Conservation (phyloP, 2,329 filamentous ascomycete species). For the Ophiostoma angusticollis region DNA sequence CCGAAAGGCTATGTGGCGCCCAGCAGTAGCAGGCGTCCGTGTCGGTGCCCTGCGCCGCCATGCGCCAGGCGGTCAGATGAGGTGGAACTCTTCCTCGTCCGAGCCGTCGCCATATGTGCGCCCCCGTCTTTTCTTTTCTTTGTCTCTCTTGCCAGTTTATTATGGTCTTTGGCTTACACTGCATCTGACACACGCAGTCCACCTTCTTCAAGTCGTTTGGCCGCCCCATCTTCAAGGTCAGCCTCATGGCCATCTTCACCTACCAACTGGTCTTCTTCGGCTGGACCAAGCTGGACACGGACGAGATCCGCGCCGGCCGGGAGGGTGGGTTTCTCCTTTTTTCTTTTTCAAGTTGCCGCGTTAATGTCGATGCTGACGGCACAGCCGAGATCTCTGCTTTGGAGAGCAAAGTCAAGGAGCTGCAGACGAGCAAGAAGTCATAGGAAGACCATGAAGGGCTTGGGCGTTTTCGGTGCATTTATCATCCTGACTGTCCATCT, state of each 20-base stretch:
- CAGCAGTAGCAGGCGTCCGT: too few species aligned
- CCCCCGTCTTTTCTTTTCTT: not conserved
- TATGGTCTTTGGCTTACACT: not conserved
- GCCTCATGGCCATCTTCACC: constrained; percentile 61
- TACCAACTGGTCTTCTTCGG: constrained; percentile 67
- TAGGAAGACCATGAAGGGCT: too few species aligned
- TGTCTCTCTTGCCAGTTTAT: not conserved
- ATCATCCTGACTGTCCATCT: too few species aligned
- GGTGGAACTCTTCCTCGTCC: constrained; percentile 7
- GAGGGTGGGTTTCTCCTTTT: constrained; percentile 30
- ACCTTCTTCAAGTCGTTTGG: constrained; percentile 63
- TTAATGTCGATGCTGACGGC: not conserved
- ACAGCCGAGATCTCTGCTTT: constrained; percentile 22
- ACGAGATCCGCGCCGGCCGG: constrained; percentile 51
- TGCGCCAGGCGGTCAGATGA: too few species aligned
- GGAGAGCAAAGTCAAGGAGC: constrained; percentile 25
- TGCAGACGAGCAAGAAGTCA: constrained; percentile 16
- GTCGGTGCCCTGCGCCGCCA: too few species aligned
- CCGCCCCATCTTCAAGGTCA: constrained; percentile 58
- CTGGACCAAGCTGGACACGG: constrained; percentile 62
- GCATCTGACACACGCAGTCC: constrained; percentile 1
- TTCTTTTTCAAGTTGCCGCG: too few species aligned
- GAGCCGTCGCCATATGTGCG: constrained; percentile 10
- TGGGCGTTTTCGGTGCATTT: too few species aligned
- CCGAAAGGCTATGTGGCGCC: too few species aligned